These are phyloP conservation scores for Ophiostoma triangulosporum DNA, from an alignment of 2,329 filamentous ascomycete genomes.

Conservation along the genomic window DNA sequence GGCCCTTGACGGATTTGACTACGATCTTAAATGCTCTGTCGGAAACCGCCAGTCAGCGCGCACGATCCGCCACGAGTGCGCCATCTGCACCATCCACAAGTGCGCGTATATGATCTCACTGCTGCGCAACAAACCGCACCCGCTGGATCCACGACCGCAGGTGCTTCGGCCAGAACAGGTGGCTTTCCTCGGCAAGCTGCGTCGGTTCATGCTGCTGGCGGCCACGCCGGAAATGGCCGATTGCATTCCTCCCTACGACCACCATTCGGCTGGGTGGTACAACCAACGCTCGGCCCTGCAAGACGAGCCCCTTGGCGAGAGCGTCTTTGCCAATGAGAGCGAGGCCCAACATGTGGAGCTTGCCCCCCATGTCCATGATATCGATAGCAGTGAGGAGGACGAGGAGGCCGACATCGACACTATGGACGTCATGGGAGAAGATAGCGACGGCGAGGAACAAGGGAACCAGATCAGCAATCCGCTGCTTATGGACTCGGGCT, in stretches of 20 bases:
- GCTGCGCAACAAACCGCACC: not conserved
- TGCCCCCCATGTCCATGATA: not conserved
- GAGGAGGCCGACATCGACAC: not conserved
- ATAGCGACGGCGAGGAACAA: not conserved
- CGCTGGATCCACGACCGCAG: not conserved
- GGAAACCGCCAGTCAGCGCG: slow-evolving; percentile 1
- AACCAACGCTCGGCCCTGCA: not conserved
- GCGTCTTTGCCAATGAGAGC: not conserved
- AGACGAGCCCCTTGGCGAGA: not conserved
- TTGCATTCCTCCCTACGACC: not conserved
- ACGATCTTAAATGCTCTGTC: slow-evolving; percentile 2
- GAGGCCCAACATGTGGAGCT: not conserved
- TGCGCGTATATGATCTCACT: slow-evolving; percentile 12
- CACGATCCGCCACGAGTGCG: slow-evolving; percentile 12
- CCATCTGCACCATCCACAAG: slow-evolving; percentile 15
- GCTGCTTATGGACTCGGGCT: not conserved
- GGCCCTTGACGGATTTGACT: slow-evolving; percentile 8
- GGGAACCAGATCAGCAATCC: too few relatives aligned
- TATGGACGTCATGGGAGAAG: not conserved
- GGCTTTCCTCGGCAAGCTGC: not conserved
- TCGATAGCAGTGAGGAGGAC: not conserved
- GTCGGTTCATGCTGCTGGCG: slow-evolving; percentile 7
- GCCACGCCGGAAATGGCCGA: not conserved
- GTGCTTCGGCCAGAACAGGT: slow-evolving; percentile 5
- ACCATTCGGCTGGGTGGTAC: not conserved